A percentile compares a stretch with the other conserved stretches of the same genome.
Evolutionary conservation across 1,139 yeast species (phyloP).

Genomic region (Cylindricascospora bacillispora): DNA sequence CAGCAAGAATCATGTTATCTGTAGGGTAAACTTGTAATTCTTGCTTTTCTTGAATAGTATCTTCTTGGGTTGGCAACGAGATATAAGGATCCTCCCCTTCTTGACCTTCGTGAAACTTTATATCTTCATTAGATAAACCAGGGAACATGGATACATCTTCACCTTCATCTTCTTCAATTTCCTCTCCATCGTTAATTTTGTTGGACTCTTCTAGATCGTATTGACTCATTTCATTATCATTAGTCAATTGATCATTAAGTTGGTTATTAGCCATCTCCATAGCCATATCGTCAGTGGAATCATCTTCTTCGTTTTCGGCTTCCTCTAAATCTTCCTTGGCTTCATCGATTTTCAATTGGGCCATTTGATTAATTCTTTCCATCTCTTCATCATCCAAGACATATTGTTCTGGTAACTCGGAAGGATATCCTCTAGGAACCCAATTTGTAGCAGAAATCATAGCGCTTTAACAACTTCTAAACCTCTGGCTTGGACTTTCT

Average conservation of each 20-base stretch:
- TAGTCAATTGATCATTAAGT: conserved; percentile 41
- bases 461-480: neutral
- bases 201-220: conserved; percentile 81
- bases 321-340: conserved; percentile 50
- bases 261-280: conserved; percentile 13
- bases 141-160: conserved; percentile 58
- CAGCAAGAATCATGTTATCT: conserved; percentile 78
- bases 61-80: conserved; percentile 51
- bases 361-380: conserved; percentile 79
- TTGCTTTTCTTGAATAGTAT: conserved; percentile 56
- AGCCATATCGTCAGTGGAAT: conserved; percentile 12
- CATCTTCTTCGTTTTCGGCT: conserved; percentile 12
- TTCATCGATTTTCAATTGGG: conserved; percentile 67
- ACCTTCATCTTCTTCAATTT: conserved; percentile 29
- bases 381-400: conserved; percentile 86
- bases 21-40: conserved; percentile 83
- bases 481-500: neutral
- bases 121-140: conserved; percentile 44
- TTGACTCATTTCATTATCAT: conserved; percentile 77
- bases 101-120: conserved; percentile 45
- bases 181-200: conserved; percentile 36
- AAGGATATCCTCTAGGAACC: conserved; percentile 95
- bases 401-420: conserved; percentile 83
- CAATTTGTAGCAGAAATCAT: conserved; percentile 91
- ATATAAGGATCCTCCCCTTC: conserved; percentile 66